Evolutionary conservation across 441 rosid genomes (phyloP).

Genomic region (Gossypium gossypioides): DNA sequence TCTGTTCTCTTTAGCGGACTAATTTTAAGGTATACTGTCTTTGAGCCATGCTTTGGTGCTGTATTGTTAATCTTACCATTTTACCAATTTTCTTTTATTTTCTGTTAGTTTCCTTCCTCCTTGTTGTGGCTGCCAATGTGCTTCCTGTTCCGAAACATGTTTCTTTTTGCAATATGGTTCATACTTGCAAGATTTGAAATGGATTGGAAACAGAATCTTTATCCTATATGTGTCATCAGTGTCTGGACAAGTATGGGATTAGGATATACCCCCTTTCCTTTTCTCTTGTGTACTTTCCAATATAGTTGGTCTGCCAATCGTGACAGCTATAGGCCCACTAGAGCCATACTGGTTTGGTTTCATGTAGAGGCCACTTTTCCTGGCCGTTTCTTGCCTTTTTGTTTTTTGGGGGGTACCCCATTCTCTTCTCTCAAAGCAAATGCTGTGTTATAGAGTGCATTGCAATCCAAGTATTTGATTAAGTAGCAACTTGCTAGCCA

Average conservation of each 20-base stretch:
- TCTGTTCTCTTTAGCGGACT: not conserved
- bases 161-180: slow-evolving; percentile 11
- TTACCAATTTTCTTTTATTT: not conserved
- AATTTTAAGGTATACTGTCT: not conserved
- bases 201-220: slow-evolving; percentile 27
- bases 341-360: slow-evolving; percentile 11
- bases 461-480: not conserved
- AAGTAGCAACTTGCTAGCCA: not conserved
- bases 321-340: slow-evolving; percentile 13
- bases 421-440: not conserved
- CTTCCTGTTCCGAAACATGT: slow-evolving; percentile 35
- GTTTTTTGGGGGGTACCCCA: not conserved
- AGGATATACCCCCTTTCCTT: slow-evolving; percentile 11
- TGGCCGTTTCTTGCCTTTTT: slow-evolving; percentile 11
- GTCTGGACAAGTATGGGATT: slow-evolving; percentile 36
- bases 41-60: not conserved
- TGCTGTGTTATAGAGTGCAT: not conserved
- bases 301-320: slow-evolving; percentile 15
- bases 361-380: slow-evolving; percentile 17
- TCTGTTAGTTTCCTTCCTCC: not conserved
- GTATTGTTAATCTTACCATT: slow-evolving; percentile 3
- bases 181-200: slow-evolving; percentile 15
- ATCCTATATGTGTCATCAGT: slow-evolving; percentile 26
- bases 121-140: slow-evolving; percentile 16
- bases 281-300: slow-evolving; percentile 14